Conservation (phyloP, 208 protist species). For the Leptomonas seymouri region DNA sequence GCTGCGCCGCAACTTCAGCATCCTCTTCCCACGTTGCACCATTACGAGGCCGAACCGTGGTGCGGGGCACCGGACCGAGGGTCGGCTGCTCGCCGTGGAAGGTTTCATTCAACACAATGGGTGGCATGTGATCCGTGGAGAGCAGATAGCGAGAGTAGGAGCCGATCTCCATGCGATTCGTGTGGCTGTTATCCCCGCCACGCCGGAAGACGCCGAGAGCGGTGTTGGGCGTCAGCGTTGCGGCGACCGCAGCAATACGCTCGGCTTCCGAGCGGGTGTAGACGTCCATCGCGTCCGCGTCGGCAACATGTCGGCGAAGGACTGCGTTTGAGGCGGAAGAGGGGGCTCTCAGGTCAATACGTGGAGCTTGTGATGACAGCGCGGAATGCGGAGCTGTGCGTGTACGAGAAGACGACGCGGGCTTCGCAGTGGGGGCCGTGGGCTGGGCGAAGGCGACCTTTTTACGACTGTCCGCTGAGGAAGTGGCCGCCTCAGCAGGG, state of each 20-base stretch:
- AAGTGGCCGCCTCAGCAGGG: no score
- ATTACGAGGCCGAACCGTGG: conserved; percentile 15
- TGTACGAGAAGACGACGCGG: not conserved
- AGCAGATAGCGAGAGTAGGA: conserved; percentile 77
- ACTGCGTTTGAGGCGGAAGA: not conserved
- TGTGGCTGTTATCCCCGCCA: conserved; percentile 70
- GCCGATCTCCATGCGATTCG: conserved; percentile 72
- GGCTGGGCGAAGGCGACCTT: conserved; percentile 3
- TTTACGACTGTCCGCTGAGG: not conserved
- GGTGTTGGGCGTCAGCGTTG: conserved; percentile 31
- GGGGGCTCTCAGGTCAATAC: not conserved
- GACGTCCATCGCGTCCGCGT: not conserved
- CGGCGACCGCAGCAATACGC: conserved; percentile 24
- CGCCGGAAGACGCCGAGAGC: conserved; percentile 50
- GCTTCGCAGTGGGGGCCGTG: not conserved
- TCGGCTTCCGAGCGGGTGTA: conserved; percentile 19
- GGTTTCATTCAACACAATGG: conserved; percentile 32
- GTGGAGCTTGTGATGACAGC: not conserved
- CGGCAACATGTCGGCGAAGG: not conserved
- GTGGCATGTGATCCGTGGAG: conserved; percentile 43
- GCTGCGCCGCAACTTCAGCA: not conserved
- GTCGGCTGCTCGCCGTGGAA: conserved; percentile 48
- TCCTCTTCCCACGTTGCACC: not conserved
- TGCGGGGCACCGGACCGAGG: conserved; percentile 43
- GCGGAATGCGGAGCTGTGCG: not conserved